Base-by-base conservation (phyloP, 768 basidiomycete genomes). In the Lactarius hengduanensis region DNA sequence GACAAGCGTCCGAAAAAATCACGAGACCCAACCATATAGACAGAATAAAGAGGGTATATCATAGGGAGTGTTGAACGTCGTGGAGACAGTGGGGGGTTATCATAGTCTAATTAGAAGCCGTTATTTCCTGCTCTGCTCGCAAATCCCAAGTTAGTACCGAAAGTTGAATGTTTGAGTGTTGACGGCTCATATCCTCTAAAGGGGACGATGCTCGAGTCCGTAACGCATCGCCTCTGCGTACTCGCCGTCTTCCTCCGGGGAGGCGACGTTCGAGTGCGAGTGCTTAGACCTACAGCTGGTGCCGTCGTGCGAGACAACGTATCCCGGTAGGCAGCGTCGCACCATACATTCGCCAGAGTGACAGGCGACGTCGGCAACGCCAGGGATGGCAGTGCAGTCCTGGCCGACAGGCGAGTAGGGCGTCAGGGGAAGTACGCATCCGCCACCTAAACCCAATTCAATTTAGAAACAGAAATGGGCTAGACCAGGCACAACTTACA, bases 341-440 rank as follows among this genome's bases (percentile, higher is more conserved):
- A 84, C 79, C 41, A 75, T 65, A 70, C 84, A 86, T n/a, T 74
- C 60, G 6, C 84, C 83, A 11, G 59, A 60, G 11, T 77, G 59
- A 72, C 84, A 86, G 2, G 81, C 76, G 20, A 86, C 84, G 62
- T 82, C 82, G 28, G 78, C 77, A 36, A 83, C 80, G 11, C 82
- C 81, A 1, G 74, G 75, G 34, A 86, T 77, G n/a, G 78, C 77
- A 3, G 82, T 81, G 70, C 84, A 86, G 67, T 86, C 84, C 11
- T 73, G 64, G 28, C 84, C 84, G n/a, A 73, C 57, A n/a, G 72
- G 69, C n/a, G 74, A 69, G 57, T 64, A 67, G 11, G 69, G 71
- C n/a, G 72, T 69, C 40, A 78, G 73, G 13, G 78, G 72, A 32
- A 80, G 64, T 34, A 73, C 71, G 63, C 84, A 85, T 2, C 84